Conservation (phyloP, 2,329 filamentous ascomycete genomes). For the Phialemoniopsis sp. region DNA sequence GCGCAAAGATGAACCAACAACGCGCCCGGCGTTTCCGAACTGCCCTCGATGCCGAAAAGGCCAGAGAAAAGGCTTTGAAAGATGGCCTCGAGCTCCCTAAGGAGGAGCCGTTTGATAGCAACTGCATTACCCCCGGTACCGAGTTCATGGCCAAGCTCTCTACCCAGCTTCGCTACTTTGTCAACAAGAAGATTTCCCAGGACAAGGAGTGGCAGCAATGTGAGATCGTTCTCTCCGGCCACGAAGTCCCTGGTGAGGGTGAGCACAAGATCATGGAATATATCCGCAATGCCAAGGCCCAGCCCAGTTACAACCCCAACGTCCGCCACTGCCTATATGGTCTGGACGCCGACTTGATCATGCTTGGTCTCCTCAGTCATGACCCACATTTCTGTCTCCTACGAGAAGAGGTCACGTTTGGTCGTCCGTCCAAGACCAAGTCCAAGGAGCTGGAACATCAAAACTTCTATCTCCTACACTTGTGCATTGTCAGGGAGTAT, state of each 20-base stretch:
- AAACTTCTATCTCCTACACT: constrained; percentile 95
- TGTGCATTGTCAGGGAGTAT: constrained; percentile 97
- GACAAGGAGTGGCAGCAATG: constrained; percentile 97
- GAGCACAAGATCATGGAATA: constrained; percentile 99
- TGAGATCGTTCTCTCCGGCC: constrained; percentile 92
- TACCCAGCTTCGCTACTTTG: constrained; percentile 92
- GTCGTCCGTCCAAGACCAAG: constrained; percentile 79
- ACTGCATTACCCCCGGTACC: constrained; percentile 95
- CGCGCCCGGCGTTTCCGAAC: constrained; percentile 92
- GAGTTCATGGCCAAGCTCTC: constrained; percentile 98
- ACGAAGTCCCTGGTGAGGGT: constrained; percentile 96
- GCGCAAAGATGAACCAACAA: constrained; percentile 99
- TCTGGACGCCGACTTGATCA: constrained; percentile 95
- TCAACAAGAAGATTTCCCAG: constrained; percentile 97
- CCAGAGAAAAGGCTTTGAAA: constrained; percentile 84
- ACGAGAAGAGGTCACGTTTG: constrained; percentile 97
- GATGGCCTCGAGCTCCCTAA: constrained; percentile 92
- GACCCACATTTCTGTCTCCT: constrained; percentile 97
- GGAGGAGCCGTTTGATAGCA: constrained; percentile 95
- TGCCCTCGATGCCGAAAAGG: constrained; percentile 83
- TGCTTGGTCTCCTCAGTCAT: constrained; percentile 94
- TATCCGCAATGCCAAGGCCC: constrained; percentile 94
- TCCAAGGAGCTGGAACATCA: constrained; percentile 97
- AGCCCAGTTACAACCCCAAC: constrained; percentile 88
- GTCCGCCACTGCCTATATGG: constrained; percentile 96